Base-by-base conservation (phyloP, 345 rosid species). In the thale cress (Arabidopsis thaliana) region DNA sequence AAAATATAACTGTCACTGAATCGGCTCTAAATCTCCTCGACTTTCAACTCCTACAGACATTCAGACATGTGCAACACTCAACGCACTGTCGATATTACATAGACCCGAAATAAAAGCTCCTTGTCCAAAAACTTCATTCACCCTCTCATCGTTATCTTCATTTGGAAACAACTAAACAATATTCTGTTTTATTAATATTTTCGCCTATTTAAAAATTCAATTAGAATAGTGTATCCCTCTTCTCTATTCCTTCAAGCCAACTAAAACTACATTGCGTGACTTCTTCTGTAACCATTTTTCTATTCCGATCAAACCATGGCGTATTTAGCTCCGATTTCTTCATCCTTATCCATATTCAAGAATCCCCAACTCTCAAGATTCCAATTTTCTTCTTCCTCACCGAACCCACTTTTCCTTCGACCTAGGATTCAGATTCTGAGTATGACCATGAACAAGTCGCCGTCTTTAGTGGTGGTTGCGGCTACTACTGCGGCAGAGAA, bases 401-500 rank as follows among this genome's bases (percentile, higher is more conserved):
- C 74, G 64, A 49, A 70, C 74, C 63, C 82, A 82, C 75, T 67
- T 50, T 23, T 85, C 80, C 68, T 66, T 79, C 36, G 72, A 81
- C 67, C 77, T 59, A 65, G 52, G 51, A 36, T 33, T 66, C 71
- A 60, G 50, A 57, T 16, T 82, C 42, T 65, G 1, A 73, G 66
- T 56, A 84, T 88, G 88, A 69, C 88, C 23, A 60, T 51, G 83
- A 88, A 57, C 73, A 79, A 69, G 49, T 36, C 33, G 4, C 20
- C 23, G 11, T 68, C 70, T 48, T 28, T 67, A 56, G 71, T 56
- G 61, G 78, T 79, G 60, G 56, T 63, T 23, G 87, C 88, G 34
- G 73, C 86, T 9, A 87, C 93, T 6, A 82, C 91, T 7, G 82
- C 92, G 48, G 84, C 89, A 0, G 97, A 89, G 90, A 91, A 85